phyloP scores from a whole-genome alignment of 1,284 basidiomycete genomes.

The Apiotrichum veenhuisii region DNA sequence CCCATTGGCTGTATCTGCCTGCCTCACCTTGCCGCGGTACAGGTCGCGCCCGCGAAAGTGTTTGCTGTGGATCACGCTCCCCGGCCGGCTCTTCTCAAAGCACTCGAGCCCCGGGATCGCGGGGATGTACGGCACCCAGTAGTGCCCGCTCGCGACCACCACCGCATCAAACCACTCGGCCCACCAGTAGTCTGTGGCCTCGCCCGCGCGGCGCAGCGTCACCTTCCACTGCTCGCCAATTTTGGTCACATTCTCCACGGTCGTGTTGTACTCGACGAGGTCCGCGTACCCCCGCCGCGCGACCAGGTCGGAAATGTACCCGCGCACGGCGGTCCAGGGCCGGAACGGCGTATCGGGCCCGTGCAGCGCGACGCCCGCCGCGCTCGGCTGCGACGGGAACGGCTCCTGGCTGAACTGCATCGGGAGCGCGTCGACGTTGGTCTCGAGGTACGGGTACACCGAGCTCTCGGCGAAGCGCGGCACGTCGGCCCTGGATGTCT shows the following conservation, averaged over 20 bases:
- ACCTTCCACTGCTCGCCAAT: constrained; percentile 29
- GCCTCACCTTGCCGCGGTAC: constrained; percentile 3
- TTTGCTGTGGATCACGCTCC: constrained; percentile 45
- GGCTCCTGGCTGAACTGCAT: constrained; percentile 11
- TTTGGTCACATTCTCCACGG: constrained; percentile 55
- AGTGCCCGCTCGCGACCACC: constrained; percentile 53
- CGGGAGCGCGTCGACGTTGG: constrained; percentile 6
- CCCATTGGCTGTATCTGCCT: too few relatives aligned
- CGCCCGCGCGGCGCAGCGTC: constrained; percentile 48
- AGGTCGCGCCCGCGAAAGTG: constrained; percentile 8
- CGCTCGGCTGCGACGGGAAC: constrained; percentile 1
- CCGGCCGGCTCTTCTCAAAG: constrained; percentile 50
- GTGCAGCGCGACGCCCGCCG: background rate
- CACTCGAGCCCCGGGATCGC: constrained; percentile 46
- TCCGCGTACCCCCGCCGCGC: constrained; percentile 50
- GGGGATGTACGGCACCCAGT: constrained; percentile 54
- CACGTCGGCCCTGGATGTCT: background rate
- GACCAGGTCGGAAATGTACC: constrained; percentile 39
- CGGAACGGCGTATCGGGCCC: constrained; percentile 11
- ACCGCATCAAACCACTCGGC: constrained; percentile 54
- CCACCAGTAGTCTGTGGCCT: constrained; percentile 28
- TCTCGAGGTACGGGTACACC: constrained; percentile 15
- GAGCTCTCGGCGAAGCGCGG: constrained; percentile 7
- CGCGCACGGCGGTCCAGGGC: constrained; percentile 5
- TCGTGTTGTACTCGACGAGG: constrained; percentile 53